A percentile compares a stretch with the other conserved stretches of the same genome.
phyloP scores from a whole-genome alignment of 2,329 filamentous ascomycete genomes.

The Simplicillium aogashimaense region DNA sequence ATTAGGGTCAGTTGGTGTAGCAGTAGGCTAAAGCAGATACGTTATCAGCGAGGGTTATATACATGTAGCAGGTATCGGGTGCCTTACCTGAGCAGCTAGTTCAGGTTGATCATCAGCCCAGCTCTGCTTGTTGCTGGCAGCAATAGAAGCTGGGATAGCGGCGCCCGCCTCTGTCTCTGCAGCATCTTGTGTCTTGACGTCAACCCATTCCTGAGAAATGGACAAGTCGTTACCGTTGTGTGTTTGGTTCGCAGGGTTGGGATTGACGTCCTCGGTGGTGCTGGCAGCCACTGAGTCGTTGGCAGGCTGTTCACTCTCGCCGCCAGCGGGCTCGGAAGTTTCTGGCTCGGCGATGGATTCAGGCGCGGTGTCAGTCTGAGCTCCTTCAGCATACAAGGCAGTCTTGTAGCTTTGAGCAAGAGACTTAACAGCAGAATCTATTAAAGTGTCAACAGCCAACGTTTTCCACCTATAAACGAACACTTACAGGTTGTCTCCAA shows the following conservation, averaged over 20 bases:
- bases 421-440: constrained; percentile 28
- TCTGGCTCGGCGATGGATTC: constrained; percentile 19
- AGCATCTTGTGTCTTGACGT: constrained; percentile 58
- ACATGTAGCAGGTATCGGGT: neutral
- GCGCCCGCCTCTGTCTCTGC: constrained; percentile 58
- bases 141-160: constrained; percentile 28
- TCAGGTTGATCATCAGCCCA: constrained; percentile 77
- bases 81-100: constrained; percentile 30
- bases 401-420: constrained; percentile 44
- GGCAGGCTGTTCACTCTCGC: constrained; percentile 50
- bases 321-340: constrained; percentile 25
- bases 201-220: constrained; percentile 61
- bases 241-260: constrained; percentile 58
- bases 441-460: neutral
- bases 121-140: constrained; percentile 43
- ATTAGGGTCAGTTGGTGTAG: constrained; percentile 30
- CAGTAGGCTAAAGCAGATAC: constrained; percentile 16
- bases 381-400: constrained; percentile 9
- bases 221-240: constrained; percentile 30
- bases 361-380: constrained; percentile 20
- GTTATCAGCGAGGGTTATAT: neutral
- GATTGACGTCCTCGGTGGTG: constrained; percentile 43
- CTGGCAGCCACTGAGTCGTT: constrained; percentile 41
- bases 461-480: neutral
- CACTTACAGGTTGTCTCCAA: constrained; percentile 64